Evolutionary conservation across 108 stramenopile species (phyloP).

Genomic region (Cyclotella sp.): DNA sequence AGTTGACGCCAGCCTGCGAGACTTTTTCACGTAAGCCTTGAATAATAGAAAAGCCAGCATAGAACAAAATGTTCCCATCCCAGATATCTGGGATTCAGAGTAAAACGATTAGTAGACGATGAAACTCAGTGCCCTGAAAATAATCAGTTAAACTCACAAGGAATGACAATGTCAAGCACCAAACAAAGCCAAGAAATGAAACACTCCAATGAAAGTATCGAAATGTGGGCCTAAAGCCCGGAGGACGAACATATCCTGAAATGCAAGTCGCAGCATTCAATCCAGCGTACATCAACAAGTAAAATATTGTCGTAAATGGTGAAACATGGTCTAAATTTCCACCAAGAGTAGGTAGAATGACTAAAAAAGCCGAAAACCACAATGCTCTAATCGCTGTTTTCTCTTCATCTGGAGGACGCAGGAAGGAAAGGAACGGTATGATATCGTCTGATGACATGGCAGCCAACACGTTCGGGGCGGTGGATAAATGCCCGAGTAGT

Average conservation of each 20-base stretch:
- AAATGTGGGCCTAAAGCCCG: slow-evolving; percentile 85
- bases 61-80: slow-evolving; percentile 20
- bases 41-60: slow-evolving; percentile 41
- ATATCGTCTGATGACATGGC: slow-evolving; percentile 74
- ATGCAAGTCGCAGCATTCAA: slow-evolving; percentile 79
- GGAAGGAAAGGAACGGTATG: slow-evolving; percentile 58
- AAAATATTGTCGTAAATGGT: slow-evolving; percentile 80
- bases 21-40: slow-evolving; percentile 57
- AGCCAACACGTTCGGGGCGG: slow-evolving; percentile 70
- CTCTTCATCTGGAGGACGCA: slow-evolving; percentile 30
- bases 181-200: slow-evolving; percentile 66
- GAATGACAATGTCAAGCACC: slow-evolving; percentile 77
- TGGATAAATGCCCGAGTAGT: slow-evolving; percentile 66
- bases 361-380: slow-evolving; percentile 56
- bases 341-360: slow-evolving; percentile 49
- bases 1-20: slow-evolving; percentile 31
- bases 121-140: neutral
- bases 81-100: neutral
- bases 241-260: slow-evolving; percentile 64
- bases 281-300: slow-evolving; percentile 80
- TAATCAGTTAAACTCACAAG: slow-evolving; percentile 1
- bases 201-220: slow-evolving; percentile 79
- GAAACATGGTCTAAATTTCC: slow-evolving; percentile 83
- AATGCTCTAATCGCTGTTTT: slow-evolving; percentile 39
- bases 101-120: neutral